A percentile compares a stretch with the other conserved stretches of the same genome.
These are phyloP conservation scores for Schoenoplectus tabernaemontani DNA, from an alignment of 202 grass and related monocot species.

Conservation along the genomic window DNA sequence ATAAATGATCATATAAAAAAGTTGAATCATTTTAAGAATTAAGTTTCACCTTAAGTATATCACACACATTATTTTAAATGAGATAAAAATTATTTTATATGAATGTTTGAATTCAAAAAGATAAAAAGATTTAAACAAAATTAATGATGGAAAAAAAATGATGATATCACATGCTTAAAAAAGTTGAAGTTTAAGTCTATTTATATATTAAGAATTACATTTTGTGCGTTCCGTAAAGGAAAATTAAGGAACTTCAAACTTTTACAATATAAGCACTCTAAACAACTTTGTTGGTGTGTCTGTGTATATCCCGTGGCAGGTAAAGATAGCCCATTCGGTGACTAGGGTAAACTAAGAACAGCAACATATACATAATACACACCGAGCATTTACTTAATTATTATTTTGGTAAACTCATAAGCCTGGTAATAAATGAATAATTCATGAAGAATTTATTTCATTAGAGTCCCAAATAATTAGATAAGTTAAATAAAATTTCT, in stretches of 20 bases:
- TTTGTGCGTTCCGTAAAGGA: neutral
- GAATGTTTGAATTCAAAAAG: too few species aligned
- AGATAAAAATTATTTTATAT: too few species aligned
- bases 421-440: neutral
- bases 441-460: neutral
- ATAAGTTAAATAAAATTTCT: too few species aligned
- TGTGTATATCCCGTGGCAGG: neutral
- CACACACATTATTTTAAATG: too few species aligned
- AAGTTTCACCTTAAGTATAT: too few species aligned
- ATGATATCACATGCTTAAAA: too few species aligned
- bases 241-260: conserved; percentile 9
- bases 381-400: neutral
- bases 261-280: neutral
- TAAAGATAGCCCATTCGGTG: neutral
- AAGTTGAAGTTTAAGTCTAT: too few species aligned
- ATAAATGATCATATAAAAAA: too few species aligned
- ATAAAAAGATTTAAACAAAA: too few species aligned
- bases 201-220: neutral
- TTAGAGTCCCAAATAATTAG: too few species aligned
- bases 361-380: neutral
- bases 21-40: too few species aligned
- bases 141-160: too few species aligned
- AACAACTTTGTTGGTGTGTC: neutral
- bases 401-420: neutral
- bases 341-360: neutral